Percentiles rank a stretch among this genome's conserved stretches.
Evolutionary conservation across 139 green algal species (phyloP).

Genomic region (Picochlorum sp.): DNA sequence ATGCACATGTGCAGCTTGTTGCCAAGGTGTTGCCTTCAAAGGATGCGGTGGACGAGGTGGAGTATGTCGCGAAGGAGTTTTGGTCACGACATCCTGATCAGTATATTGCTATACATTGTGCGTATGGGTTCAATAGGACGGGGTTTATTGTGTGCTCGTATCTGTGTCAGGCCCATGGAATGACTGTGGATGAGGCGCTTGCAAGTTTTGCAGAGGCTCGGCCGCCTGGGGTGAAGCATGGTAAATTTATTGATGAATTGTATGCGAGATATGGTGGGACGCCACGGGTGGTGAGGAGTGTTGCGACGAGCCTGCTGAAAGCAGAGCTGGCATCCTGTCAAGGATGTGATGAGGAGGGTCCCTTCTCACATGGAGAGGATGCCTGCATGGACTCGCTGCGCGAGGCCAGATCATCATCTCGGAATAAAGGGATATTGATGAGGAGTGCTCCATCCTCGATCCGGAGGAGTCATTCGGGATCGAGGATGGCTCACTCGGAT

Average conservation of each 20-base stretch:
- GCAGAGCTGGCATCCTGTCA: neutral
- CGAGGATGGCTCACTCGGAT: neutral
- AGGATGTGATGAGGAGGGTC: no score
- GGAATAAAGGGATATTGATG: neutral
- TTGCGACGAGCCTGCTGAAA: neutral
- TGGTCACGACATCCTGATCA: slow-evolving; percentile 41
- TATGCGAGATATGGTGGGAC: slow-evolving; percentile 38
- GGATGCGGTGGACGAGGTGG: slow-evolving; percentile 46
- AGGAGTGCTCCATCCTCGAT: neutral
- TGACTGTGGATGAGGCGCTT: slow-evolving; percentile 63
- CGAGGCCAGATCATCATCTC: no score
- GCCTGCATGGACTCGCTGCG: no score
- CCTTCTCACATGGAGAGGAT: no score
- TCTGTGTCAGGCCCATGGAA: slow-evolving; percentile 50
- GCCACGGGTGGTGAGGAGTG: neutral
- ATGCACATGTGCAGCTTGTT: slow-evolving; percentile 52
- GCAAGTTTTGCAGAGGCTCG: slow-evolving; percentile 52
- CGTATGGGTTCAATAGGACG: slow-evolving; percentile 86
- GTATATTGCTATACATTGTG: slow-evolving; percentile 78
- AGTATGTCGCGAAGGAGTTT: slow-evolving; percentile 37
- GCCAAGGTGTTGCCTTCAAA: slow-evolving; percentile 58
- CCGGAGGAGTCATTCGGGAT: neutral
- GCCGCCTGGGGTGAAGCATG: slow-evolving; percentile 73
- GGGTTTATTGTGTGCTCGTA: slow-evolving; percentile 79
- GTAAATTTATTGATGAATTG: slow-evolving; percentile 65